Evolutionary conservation across 2,329 filamentous ascomycete species (phyloP), one percentile per base, ranked within the genome.

Genomic region (Phoma sp.): DNA sequence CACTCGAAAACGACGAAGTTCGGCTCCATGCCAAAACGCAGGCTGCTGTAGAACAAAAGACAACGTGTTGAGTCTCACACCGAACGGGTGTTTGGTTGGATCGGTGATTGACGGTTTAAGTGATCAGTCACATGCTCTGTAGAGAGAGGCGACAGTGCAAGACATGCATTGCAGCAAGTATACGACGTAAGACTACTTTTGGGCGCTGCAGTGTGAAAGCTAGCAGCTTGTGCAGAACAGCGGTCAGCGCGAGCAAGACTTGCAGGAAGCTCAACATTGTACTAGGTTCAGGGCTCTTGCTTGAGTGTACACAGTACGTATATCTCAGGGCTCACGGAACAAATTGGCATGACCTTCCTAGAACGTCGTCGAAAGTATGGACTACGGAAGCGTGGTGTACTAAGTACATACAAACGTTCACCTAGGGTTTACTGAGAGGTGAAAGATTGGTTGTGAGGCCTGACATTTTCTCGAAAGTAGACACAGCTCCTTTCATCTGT

Each of bases 181-280:
- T 24, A 24, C 22, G 6, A 6, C 27, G 31, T 6, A 12, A 35
- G 13, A 12, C 37, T 48, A 41, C 29, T 50, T 50, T 43, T 35
- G 41, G 41, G n/a, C n/a, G 37, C 15, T 29, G 29, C 32, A 37
- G 19, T 37, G 47, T 43, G 37, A 43, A 55, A 31, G n/a, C 29
- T 17, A 36, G 10, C 10, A 29, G 31, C 32, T 12, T 38, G 37
- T 55, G 52, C 52, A 55, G 52, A 55, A 47, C 31, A 55, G 52
- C 52, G 52, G 52, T 55, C 52, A 51, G 35, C 43, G 38, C 27
- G 25, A 35, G 51, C 38, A 32, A 21, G 17, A 21, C 21, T 1
- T 47, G 38, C 38, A 35, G 6, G 6, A 17, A 25, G n/a, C 33
- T 51, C 40, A 21, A 52, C 22, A 39, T 36, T n/a, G 8, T 8